Percentiles rank a stretch among this genome's conserved stretches.
Conservation (phyloP, 176 grass and related monocot species). For the maize (Zea mays) region Zm-B73-REFERENCE-NAM-5.0 NC_050102.1:109301501-109302000, state of each 20-base stretch:
- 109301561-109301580: conserved; percentile 87
- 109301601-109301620: conserved; percentile 75
- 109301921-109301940: conserved; percentile 88
- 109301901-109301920: conserved; percentile 77
- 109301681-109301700: not conserved
- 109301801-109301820: conserved; percentile 95
- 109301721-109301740: conserved; percentile 20
- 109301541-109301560: conserved; percentile 44
- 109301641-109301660: conserved; percentile 22
- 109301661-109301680: not conserved
- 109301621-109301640: conserved; percentile 77
- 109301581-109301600: conserved; percentile 60
- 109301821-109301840: conserved; percentile 80
- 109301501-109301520: conserved; percentile 74
- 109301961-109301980: conserved; percentile 9
- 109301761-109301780: conserved; percentile 67
- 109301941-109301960: conserved; percentile 86
- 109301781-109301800: conserved; percentile 87
- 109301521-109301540: conserved; percentile 61
- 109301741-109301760: conserved; percentile 81
- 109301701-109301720: not conserved
- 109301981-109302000: conserved; percentile 11
- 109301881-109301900: conserved; percentile 91
- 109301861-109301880: conserved; percentile 88
- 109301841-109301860: conserved; percentile 83